Percentiles rank a stretch among this genome's conserved stretches.
These are phyloP conservation scores for Rhipidocladum racemiflorum DNA, from an alignment of 176 grass and related monocot genomes.

Conservation along the genomic window DNA sequence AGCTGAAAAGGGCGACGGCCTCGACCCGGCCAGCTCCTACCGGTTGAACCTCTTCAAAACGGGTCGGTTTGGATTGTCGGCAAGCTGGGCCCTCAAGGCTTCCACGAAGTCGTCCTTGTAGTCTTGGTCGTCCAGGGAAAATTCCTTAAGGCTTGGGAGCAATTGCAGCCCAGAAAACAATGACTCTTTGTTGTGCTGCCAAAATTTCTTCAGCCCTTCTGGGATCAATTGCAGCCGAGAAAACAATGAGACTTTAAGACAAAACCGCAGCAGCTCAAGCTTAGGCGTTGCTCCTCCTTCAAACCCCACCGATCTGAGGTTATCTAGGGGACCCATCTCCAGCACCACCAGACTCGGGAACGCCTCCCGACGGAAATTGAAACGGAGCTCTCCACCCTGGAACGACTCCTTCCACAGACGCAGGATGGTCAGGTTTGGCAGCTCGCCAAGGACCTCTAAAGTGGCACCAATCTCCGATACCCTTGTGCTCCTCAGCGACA, in stretches of 20 bases:
- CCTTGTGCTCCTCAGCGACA: rapidly evolving
- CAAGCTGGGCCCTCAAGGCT: too few species aligned
- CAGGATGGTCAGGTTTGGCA: neutral
- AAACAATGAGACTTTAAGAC: rapidly evolving
- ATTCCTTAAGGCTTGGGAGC: neutral
- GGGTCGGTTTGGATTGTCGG: too few species aligned
- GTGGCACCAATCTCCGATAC: neutral
- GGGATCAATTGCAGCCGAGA: neutral
- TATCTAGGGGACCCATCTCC: too few species aligned
- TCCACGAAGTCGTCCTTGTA: too few species aligned
- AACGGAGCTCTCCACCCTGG: neutral
- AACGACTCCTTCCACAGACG: rapidly evolving
- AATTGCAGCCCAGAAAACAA: neutral
- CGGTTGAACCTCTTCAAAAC: too few species aligned
- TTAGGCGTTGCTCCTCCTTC: neutral
- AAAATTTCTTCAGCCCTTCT: too few species aligned
- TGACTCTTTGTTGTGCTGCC: too few species aligned
- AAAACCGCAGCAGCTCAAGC: neutral
- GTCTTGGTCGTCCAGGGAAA: neutral
- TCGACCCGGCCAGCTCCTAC: too few species aligned
- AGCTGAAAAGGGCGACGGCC: too few species aligned
- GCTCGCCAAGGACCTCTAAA: neutral
- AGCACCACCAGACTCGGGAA: too few species aligned
- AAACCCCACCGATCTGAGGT: neutral
- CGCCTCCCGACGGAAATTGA: rapidly evolving